phyloP scores from a whole-genome alignment of 805 yeast genomes.

The Metschnikowia proteae region DNA sequence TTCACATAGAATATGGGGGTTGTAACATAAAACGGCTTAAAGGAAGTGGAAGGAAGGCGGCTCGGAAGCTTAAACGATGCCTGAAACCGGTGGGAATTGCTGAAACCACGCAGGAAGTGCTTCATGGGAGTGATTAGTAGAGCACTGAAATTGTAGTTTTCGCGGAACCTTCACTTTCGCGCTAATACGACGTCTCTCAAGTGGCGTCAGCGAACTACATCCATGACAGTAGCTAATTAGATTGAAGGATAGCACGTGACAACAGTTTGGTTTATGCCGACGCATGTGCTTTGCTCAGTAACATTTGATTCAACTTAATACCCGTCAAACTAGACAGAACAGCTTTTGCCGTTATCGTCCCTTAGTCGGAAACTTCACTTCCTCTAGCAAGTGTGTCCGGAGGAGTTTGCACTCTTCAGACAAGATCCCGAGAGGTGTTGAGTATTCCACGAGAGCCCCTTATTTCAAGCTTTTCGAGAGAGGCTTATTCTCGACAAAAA shows the following conservation, averaged over 20 bases:
- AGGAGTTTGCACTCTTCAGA: not conserved
- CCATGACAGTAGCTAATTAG: not conserved
- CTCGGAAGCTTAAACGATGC: not conserved
- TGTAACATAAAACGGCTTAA: conserved; percentile 51
- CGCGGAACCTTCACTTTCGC: not conserved
- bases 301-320: too few species aligned
- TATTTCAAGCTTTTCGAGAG: not conserved
- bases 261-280: not conserved
- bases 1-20: conserved; percentile 96
- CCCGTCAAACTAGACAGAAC: not conserved
- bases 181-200: not conserved
- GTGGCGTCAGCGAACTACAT: not conserved
- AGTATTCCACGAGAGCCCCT: not conserved
- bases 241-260: not conserved
- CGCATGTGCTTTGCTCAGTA: not conserved
- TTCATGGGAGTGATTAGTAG: not conserved
- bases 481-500: conserved; percentile 54
- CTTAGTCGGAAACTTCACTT: not conserved
- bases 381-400: not conserved
- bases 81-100: not conserved
- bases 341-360: not conserved
- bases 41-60: not conserved
- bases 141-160: not conserved
- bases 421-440: too few species aligned
- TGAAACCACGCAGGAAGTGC: not conserved